Conservation (phyloP, 106 monocot genomes). For the Acorus gramineus region DNA sequence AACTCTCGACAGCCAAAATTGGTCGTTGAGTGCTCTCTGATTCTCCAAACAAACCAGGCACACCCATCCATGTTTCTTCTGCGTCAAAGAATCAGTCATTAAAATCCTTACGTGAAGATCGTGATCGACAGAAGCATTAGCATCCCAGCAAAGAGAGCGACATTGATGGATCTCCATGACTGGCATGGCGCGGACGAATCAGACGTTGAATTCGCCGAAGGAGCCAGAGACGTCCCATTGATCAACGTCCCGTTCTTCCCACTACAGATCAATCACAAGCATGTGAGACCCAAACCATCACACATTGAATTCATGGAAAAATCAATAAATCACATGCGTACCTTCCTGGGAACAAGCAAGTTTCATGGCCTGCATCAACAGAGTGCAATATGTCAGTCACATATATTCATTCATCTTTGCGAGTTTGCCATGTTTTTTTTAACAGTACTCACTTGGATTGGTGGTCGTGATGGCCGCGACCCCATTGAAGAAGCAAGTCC, state of each 20-base stretch:
- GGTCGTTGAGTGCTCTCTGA: too few species aligned
- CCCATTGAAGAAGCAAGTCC: constrained; percentile 95
- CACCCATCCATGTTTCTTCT: too few species aligned
- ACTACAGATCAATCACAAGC: constrained; percentile 30
- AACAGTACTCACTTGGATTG: constrained; percentile 62
- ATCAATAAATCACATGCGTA: constrained; percentile 3
- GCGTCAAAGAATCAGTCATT: too few species aligned
- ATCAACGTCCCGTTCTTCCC: constrained; percentile 66
- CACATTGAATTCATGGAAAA: neutral
- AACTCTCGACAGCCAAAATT: too few species aligned
- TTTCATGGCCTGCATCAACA: constrained; percentile 39
- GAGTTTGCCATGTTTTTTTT: neutral
- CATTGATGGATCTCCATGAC: neutral
- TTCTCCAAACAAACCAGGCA: too few species aligned
- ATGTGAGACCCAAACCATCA: neutral
- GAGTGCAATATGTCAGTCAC: neutral
- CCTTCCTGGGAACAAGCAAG: constrained; percentile 59
- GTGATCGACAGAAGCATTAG: constrained; percentile 3
- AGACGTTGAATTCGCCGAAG: constrained; percentile 52
- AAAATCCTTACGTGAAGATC: too few species aligned
- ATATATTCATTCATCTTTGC: neutral
- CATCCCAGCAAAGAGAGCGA: constrained; percentile 15
- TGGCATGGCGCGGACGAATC: neutral
- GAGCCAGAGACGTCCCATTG: constrained; percentile 66
- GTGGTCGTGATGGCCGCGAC: constrained; percentile 87